Evolutionary conservation across 1,284 basidiomycete genomes (phyloP).

Genomic region (Fomitopsis pinicola): DNA sequence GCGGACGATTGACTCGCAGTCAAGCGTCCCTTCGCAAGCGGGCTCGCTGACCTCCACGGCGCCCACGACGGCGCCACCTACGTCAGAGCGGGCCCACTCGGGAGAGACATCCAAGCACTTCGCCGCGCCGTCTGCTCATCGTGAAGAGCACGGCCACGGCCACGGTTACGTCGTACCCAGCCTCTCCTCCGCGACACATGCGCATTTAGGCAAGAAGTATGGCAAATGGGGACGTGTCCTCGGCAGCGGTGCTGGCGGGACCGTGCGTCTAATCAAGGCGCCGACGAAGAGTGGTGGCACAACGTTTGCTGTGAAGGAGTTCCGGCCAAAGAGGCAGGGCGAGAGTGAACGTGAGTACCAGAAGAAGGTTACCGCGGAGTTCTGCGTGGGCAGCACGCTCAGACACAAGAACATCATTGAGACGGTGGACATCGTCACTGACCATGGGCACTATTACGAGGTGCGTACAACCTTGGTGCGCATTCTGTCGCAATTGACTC

Average conservation of each 20-base stretch:
- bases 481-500: slow-evolving; percentile 5
- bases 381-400: slow-evolving; percentile 94
- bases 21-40: slow-evolving; percentile 11
- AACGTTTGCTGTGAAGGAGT: slow-evolving; percentile 97
- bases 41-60: slow-evolving; percentile 8
- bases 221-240: slow-evolving; percentile 98
- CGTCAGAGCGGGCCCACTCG: slow-evolving; percentile 7
- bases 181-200: slow-evolving; percentile 81
- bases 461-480: slow-evolving; percentile 33
- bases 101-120: slow-evolving; percentile 11
- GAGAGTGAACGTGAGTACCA: slow-evolving; percentile 97
- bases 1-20: slow-evolving; percentile 19
- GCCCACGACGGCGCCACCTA: slow-evolving; percentile 8
- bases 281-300: slow-evolving; percentile 73
- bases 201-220: slow-evolving; percentile 95
- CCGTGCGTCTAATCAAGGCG: slow-evolving; percentile 93
- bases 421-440: slow-evolving; percentile 97
- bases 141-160: neutral
- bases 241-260: slow-evolving; percentile 95
- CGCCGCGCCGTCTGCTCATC: slow-evolving; percentile 7
- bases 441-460: slow-evolving; percentile 98
- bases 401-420: slow-evolving; percentile 98
- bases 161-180: slow-evolving; percentile 24
- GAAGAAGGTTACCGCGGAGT: slow-evolving; percentile 98
- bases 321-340: slow-evolving; percentile 82